Conservation (phyloP, 345 rosid species). For the Iberis pinnata region DNA sequence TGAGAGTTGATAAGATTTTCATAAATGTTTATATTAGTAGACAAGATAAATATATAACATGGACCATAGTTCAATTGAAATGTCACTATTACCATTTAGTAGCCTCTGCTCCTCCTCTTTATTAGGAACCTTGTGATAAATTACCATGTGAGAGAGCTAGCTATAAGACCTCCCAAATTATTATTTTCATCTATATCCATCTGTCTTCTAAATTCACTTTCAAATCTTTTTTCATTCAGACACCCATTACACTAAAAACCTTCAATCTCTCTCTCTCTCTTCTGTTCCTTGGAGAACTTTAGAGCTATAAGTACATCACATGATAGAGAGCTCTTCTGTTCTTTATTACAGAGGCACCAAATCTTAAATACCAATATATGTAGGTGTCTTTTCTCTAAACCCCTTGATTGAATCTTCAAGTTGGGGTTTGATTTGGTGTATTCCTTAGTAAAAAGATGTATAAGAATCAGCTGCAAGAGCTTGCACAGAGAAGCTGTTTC, state of each 20-base stretch:
- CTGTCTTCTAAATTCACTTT: slow-evolving; percentile 20
- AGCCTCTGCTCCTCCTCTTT: slow-evolving; percentile 30
- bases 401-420: neutral
- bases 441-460: neutral
- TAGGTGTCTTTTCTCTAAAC: slow-evolving; percentile 17
- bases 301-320: slow-evolving; percentile 19
- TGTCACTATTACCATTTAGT: slow-evolving; percentile 31
- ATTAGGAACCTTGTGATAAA: slow-evolving; percentile 22
- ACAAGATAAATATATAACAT: too few relatives aligned
- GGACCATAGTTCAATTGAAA: slow-evolving; percentile 30
- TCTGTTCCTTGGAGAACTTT: too few relatives aligned
- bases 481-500: neutral
- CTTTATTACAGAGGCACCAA: slow-evolving; percentile 6
- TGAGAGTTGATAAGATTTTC: slow-evolving; percentile 24
- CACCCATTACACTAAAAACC: slow-evolving; percentile 20
- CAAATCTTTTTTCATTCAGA: slow-evolving; percentile 7
- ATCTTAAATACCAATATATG: slow-evolving; percentile 17
- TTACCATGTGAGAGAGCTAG: slow-evolving; percentile 27
- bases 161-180: slow-evolving; percentile 24
- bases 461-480: neutral
- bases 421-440: slow-evolving; percentile 10
- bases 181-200: slow-evolving; percentile 19
- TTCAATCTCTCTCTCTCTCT: too few relatives aligned
- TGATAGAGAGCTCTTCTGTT: slow-evolving; percentile 24
- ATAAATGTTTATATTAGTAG: neutral